phyloP scores from a whole-genome alignment of 257 asterid genomes.

The Solanum sejunctum region DNA sequence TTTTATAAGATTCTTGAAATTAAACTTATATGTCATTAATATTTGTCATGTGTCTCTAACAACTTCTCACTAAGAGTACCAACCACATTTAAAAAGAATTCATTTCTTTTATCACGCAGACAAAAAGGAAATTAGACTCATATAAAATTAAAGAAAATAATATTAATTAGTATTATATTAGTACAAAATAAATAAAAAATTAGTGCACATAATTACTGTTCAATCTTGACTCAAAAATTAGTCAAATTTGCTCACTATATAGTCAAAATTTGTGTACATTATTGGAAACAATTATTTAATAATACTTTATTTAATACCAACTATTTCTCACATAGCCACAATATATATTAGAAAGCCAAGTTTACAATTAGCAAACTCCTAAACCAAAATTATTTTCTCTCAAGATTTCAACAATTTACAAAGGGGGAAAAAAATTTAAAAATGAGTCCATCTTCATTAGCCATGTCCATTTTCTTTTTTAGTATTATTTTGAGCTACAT shows the following conservation, averaged over 20 bases:
- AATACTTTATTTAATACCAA: neutral
- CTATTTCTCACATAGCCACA: neutral
- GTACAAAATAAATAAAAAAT: neutral
- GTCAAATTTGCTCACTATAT: neutral
- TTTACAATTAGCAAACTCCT: neutral
- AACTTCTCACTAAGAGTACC: neutral
- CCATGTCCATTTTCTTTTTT: neutral
- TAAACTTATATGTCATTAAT: neutral
- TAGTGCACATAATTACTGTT: neutral
- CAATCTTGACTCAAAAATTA: neutral
- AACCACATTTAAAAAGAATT: neutral
- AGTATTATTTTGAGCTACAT: neutral
- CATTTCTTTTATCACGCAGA: neutral
- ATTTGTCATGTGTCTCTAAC: neutral
- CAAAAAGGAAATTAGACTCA: neutral
- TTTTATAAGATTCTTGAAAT: neutral
- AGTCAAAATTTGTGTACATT: neutral
- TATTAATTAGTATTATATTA: neutral
- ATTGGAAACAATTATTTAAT: neutral
- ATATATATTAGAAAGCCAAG: neutral
- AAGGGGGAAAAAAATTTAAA: neutral
- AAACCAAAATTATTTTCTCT: neutral
- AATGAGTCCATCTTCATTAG: neutral
- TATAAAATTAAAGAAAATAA: neutral
- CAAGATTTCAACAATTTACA: neutral